Evolutionary conservation across 192 early-diverging fungal species (phyloP), one percentile per base, ranked within the genome.

Genomic region (Obelidium mucronatum): DNA sequence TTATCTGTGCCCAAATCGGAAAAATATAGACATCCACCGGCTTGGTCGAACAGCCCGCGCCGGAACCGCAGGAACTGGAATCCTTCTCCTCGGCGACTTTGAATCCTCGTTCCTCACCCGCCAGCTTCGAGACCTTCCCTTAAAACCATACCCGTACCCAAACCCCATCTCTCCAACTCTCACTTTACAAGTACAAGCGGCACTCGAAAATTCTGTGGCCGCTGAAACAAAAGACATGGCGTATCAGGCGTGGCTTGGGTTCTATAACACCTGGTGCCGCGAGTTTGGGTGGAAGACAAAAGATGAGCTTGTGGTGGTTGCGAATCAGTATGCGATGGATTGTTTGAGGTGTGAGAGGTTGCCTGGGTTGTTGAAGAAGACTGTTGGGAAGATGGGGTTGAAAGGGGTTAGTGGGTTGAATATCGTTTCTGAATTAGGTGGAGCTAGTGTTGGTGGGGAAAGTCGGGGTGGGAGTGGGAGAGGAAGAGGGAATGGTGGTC

Each of bases 1-100:
- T 51, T 51, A 13, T 51, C 48, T 51, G 13, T 65, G 4, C 33
- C 63, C n/a, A n/a, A n/a, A n/a, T n/a, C n/a, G n/a, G n/a, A n/a
- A n/a, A n/a, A 51, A 15, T 26, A 13, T 40, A 65, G 97, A 97
- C 64, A 91, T 97, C 56, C 96, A 97, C 82, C 91, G 96, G 44
- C 80, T 96, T 48, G 96, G 96, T 5, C 89, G 96, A 72, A 96
- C 96, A 22, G 96, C 94, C 53, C 93, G 96, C 62, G 95, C 95
- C 28, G 96, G 95, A 58, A 90, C 91, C 73, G 82, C 91, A 35
- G 96, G 96, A 56, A 87, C 93, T 68, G 95, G 93, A 30, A 77
- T 95, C 28, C 78, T 95, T 30, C 36, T 98, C 63, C 79, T 97
- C 26, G 84, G 89, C 44, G 89, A 90, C 3, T 84, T 91, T 56